phyloP scores from a whole-genome alignment of 257 asterid genomes.

The Handroanthus guayacan region DNA sequence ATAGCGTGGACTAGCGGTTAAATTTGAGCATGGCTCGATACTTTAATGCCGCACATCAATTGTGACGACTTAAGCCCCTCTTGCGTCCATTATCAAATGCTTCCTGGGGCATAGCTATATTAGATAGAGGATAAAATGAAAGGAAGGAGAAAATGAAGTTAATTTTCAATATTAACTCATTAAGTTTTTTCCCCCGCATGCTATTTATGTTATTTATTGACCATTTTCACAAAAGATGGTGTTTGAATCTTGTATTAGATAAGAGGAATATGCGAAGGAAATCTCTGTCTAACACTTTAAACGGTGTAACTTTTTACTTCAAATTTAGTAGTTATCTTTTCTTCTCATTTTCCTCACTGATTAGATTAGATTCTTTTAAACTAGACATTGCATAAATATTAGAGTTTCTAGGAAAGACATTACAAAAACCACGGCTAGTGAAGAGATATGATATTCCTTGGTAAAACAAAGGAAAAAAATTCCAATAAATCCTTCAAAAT shows the following conservation, averaged over 20 bases:
- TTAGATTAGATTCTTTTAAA: too few relatives aligned
- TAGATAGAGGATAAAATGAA: not conserved
- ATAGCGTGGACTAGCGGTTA: too few relatives aligned
- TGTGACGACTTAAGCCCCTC: too few relatives aligned
- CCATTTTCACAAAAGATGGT: slow-evolving; percentile 15
- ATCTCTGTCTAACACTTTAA: too few relatives aligned
- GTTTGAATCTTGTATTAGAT: not conserved
- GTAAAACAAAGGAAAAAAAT: not conserved
- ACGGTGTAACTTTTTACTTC: too few relatives aligned
- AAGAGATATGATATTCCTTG: not conserved
- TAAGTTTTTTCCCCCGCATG: slow-evolving; percentile 10
- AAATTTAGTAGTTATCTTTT: too few relatives aligned
- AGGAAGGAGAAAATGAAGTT: slow-evolving; percentile 3
- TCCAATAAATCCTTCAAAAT: slow-evolving; percentile 31
- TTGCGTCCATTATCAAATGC: too few relatives aligned
- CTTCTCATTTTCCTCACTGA: too few relatives aligned
- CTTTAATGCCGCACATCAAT: too few relatives aligned
- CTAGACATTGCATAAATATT: too few relatives aligned
- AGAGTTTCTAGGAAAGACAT: not conserved
- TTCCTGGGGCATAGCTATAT: too few relatives aligned
- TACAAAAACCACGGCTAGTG: not conserved
- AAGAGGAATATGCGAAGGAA: not conserved
- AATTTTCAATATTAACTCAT: not conserved
- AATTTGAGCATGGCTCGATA: too few relatives aligned
- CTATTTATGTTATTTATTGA: not conserved